Percentiles rank a stretch among this genome's conserved stretches.
Conservation (phyloP, 805 yeast genomes). For the Candida fluviatilis region DNA sequence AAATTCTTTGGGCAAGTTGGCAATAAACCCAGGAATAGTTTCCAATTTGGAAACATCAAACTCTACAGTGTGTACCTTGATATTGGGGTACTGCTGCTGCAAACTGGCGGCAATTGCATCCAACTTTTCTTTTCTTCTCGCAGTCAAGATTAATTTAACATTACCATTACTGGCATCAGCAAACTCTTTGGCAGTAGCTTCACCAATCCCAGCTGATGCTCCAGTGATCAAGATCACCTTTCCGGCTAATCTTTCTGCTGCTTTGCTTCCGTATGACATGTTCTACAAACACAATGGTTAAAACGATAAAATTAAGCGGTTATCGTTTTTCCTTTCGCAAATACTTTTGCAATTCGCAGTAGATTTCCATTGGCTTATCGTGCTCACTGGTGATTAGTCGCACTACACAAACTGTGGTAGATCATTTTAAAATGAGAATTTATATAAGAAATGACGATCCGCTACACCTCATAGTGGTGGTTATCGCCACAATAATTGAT, state of each 20-base stretch:
- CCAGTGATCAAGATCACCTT: constrained; percentile 89
- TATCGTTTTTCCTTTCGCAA: too few relatives aligned
- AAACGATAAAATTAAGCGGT: too few relatives aligned
- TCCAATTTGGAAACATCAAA: constrained; percentile 40
- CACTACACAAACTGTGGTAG: too few relatives aligned
- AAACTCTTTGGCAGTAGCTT: constrained; percentile 83
- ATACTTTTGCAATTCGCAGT: too few relatives aligned
- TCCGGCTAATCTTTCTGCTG: constrained; percentile 76
- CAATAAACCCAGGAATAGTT: constrained; percentile 47
- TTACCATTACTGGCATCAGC: constrained; percentile 74
- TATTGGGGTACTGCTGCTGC: constrained; percentile 43
- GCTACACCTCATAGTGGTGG: too few relatives aligned
- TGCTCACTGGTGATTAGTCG: too few relatives aligned
- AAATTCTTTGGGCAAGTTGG: constrained; percentile 53
- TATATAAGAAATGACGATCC: too few relatives aligned
- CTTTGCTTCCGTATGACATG: constrained; percentile 68
- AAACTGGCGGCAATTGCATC: constrained; percentile 46
- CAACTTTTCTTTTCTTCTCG: constrained; percentile 69
- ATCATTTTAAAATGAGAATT: too few relatives aligned
- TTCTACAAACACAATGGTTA: too few relatives aligned
- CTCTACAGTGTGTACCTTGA: constrained; percentile 54
- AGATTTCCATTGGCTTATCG: too few relatives aligned
- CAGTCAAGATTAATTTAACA: constrained; percentile 67
- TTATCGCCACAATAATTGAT: too few relatives aligned
- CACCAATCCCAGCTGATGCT: constrained; percentile 94